A percentile compares a stretch with the other conserved stretches of the same genome.
These are phyloP conservation scores for Grosmannia clavigera DNA, from an alignment of 2,329 filamentous ascomycete genomes.

Conservation along the genomic window DNA sequence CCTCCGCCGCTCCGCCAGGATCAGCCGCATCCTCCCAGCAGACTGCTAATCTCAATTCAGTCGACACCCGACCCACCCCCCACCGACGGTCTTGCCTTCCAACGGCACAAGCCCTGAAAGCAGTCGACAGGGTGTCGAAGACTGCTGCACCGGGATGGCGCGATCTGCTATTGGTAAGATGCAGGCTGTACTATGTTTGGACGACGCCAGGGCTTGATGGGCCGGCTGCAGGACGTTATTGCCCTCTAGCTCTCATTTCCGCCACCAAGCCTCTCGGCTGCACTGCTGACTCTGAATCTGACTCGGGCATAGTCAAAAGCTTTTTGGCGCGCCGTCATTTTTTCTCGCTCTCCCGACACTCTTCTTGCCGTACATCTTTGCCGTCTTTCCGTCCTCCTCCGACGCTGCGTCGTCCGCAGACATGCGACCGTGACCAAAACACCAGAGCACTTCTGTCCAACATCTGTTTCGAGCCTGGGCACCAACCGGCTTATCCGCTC, in stretches of 20 bases:
- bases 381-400: neutral
- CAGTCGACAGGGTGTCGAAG: neutral
- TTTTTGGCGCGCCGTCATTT: neutral
- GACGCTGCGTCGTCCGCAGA: neutral
- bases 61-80: neutral
- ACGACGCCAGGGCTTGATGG: neutral
- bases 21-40: neutral
- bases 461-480: neutral
- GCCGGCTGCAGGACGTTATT: neutral
- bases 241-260: neutral
- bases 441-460: neutral
- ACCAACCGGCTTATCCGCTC: neutral
- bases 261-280: neutral
- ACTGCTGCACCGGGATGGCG: neutral
- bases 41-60: neutral
- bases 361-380: neutral
- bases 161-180: no score
- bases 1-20: neutral
- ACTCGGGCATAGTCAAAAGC: neutral
- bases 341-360: neutral
- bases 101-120: neutral
- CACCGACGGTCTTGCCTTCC: neutral
- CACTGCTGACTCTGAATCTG: neutral
- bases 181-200: neutral
- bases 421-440: neutral